Evolutionary conservation across 352 stramenopile species (phyloP), one percentile per base, ranked within the genome.

Genomic region (Pythium chondricola): DNA sequence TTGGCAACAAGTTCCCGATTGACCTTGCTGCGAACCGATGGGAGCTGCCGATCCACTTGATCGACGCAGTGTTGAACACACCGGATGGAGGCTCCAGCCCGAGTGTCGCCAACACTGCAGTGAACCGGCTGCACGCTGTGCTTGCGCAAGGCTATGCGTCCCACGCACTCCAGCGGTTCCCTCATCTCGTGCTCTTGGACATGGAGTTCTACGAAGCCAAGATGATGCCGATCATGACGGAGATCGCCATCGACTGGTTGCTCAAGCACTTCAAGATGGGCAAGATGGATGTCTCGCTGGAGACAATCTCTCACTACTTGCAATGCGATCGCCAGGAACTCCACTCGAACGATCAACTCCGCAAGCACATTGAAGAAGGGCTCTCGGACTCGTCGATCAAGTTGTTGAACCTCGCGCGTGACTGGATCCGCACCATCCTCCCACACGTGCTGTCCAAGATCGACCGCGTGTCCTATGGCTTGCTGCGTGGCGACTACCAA

Each of bases 391-490:
- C 76, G 20, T 91, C 81, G 29, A 96, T 98, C 68, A 99, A 99
- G 64, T 85, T 99, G 63, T 76, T 99, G 13, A 99, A 99, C 52
- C 74, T 99, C 18, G 91, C 90, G 16, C 84, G 98, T 41, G 94
- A 99, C 51, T 97, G 98, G 79, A 76, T 99, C 20, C 85, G 83
- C 14, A 98, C 97, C 21, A 98, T 99, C 54, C 67, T 99, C 27
- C 97, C 97, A n/a, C 96, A 99, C 52, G 83, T 98, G 2, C 67
- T 99, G 22, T 96, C 93, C 20, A 99, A 99, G 76, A 99, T 99
- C 56, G 97, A 99, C 59, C 86, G 97, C 50, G 97, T 99, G 14
- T 97, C 83, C 9, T 99, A 98, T 70, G 97, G 97, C 30, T 69
- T 99, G 2, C 65, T 99, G 16, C 67, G 85, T 66, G 62, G 69